phyloP scores from a whole-genome alignment of 2,329 filamentous ascomycete species.

The Mollisiaceae sp. region DNA sequence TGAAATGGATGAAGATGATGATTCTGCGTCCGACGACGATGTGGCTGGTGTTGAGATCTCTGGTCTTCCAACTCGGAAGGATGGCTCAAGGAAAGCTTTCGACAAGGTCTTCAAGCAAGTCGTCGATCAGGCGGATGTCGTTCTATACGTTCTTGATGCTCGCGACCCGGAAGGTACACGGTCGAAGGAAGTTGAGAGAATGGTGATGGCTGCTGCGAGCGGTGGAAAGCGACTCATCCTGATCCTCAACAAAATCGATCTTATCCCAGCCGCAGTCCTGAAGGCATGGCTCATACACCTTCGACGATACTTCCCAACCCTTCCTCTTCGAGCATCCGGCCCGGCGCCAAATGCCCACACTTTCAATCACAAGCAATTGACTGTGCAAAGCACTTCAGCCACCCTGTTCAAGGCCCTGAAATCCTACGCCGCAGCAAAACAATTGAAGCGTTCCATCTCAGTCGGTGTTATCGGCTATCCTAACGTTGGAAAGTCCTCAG shows the following conservation, averaged over 20 bases:
- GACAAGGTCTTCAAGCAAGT: conserved; percentile 97
- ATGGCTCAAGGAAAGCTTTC: conserved; percentile 82
- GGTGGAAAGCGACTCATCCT: conserved; percentile 89
- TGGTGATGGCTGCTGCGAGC: conserved; percentile 85
- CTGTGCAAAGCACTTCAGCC: conserved; percentile 82
- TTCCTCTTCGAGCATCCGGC: conserved; percentile 84
- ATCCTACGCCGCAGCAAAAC: conserved; percentile 80
- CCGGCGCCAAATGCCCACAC: conserved; percentile 84
- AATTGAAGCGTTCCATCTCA: conserved; percentile 86
- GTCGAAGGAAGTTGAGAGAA: conserved; percentile 87
- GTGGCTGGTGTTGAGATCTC: conserved; percentile 56
- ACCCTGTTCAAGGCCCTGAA: conserved; percentile 89
- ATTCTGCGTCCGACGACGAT: conserved; percentile 52
- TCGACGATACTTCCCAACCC: conserved; percentile 86
- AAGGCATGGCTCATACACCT: conserved; percentile 85
- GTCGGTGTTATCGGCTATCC: conserved; percentile 95
- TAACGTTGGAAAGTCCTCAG: conserved; percentile 94
- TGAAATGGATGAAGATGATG: conserved; percentile 61
- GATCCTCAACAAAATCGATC: conserved; percentile 93
- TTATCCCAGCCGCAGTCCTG: conserved; percentile 81
- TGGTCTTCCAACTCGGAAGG: conserved; percentile 56
- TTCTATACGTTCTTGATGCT: conserved; percentile 92
- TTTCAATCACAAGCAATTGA: conserved; percentile 91
- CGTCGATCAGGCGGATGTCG: conserved; percentile 84
- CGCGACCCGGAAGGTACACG: conserved; percentile 89